Conservation (phyloP, 768 basidiomycete genomes). For the Crepidotus variabilis region DNA sequence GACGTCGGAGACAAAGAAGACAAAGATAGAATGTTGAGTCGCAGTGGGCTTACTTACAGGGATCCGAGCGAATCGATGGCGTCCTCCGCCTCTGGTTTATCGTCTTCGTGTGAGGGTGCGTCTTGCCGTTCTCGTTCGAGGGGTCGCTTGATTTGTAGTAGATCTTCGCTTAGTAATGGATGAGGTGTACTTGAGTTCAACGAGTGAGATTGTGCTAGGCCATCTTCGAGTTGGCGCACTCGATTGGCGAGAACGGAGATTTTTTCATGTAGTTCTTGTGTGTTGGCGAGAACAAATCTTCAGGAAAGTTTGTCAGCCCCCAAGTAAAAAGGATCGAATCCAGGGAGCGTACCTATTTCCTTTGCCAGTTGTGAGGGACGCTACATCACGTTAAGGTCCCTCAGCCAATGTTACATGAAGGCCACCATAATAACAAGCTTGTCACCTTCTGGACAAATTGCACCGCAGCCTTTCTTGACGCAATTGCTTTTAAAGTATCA, state of each 20-base stretch:
- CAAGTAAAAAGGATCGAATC: constrained; percentile 6
- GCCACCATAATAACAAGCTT: constrained; percentile 1
- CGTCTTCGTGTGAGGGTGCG: constrained; percentile 29
- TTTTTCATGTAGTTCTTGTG: constrained; percentile 66
- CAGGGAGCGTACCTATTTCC: constrained; percentile 52
- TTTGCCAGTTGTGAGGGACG: constrained; percentile 69
- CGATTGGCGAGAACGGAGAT: constrained; percentile 57
- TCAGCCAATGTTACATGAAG: constrained; percentile 8
- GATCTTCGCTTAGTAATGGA: constrained; percentile 56
- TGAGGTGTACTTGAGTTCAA: constrained; percentile 46
- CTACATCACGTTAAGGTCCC: constrained; percentile 26
- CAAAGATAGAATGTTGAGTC: constrained; percentile 1
- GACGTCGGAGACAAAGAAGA: constrained; percentile 4
- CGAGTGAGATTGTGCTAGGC: constrained; percentile 50
- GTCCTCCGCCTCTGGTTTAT: constrained; percentile 47
- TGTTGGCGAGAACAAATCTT: constrained; percentile 71
- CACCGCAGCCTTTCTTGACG: constrained; percentile 53
- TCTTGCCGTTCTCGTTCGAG: constrained; percentile 55
- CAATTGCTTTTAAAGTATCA: constrained; percentile 38
- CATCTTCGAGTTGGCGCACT: constrained; percentile 68
- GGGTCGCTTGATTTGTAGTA: constrained; percentile 65
- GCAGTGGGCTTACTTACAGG: constrained; percentile 36
- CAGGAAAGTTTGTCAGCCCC: background rate
- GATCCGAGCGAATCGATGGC: constrained; percentile 63
- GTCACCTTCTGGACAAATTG: constrained; percentile 66